These are phyloP conservation scores for Rhizomucor miehei DNA, from an alignment of 371 early-diverging fungal species.

Conservation along the genomic window DNA sequence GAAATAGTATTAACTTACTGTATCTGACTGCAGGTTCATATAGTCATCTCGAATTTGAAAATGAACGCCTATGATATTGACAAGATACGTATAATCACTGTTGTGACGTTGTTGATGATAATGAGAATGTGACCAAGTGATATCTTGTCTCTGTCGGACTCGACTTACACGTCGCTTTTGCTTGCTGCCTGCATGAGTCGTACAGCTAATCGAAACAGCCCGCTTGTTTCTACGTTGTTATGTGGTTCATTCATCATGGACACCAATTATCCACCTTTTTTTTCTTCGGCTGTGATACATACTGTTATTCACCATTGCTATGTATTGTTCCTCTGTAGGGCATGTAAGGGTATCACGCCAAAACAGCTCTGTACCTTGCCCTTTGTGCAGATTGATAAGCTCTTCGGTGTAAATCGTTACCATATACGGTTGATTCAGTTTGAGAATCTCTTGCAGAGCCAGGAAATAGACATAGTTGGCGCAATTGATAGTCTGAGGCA, in stretches of 20 bases:
- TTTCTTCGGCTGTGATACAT: slow-evolving; percentile 12
- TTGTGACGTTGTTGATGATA: too few relatives aligned
- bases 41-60: slow-evolving; percentile 97
- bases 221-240: slow-evolving; percentile 79
- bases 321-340: slow-evolving; percentile 81
- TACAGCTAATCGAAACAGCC: slow-evolving; percentile 86
- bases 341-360: slow-evolving; percentile 70
- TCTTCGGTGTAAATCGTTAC: slow-evolving; percentile 85
- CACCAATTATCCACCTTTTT: background rate
- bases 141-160: too few relatives aligned
- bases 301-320: slow-evolving; percentile 91
- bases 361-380: slow-evolving; percentile 91
- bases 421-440: slow-evolving; percentile 64
- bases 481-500: slow-evolving; percentile 88
- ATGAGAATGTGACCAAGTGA: too few relatives aligned
- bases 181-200: slow-evolving; percentile 82
- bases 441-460: slow-evolving; percentile 76
- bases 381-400: slow-evolving; percentile 79
- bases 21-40: slow-evolving; percentile 81
- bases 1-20: slow-evolving; percentile 38
- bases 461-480: slow-evolving; percentile 96
- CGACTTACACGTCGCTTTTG: slow-evolving; percentile 41
- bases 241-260: background rate
- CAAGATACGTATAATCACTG: slow-evolving; percentile 76
- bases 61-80: slow-evolving; percentile 85